phyloP scores from a whole-genome alignment of 2,329 filamentous ascomycete genomes.

The Blastomyces parvus region DNA sequence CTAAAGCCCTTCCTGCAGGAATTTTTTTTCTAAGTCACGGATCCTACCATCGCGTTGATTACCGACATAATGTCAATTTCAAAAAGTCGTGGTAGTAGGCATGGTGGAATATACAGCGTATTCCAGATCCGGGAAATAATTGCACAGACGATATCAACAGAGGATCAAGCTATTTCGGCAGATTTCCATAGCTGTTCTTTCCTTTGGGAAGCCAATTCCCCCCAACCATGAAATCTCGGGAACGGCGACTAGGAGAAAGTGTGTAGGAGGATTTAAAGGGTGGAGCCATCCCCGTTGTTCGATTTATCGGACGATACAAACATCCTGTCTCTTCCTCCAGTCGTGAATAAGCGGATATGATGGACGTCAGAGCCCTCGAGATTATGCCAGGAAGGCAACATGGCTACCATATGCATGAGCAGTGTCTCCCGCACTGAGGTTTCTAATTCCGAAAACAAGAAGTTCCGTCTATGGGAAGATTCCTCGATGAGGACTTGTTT shows the following conservation, averaged over 20 bases:
- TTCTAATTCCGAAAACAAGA: background rate
- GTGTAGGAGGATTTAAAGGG: background rate
- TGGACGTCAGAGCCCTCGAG: background rate
- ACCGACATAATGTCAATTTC: background rate
- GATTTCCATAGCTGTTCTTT: background rate
- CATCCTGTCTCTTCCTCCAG: background rate
- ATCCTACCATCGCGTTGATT: background rate
- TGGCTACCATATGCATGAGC: background rate
- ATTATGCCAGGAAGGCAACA: background rate
- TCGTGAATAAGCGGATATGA: background rate
- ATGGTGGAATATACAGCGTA: background rate
- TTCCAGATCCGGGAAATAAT: background rate
- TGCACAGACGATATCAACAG: background rate
- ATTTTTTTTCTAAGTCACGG: background rate
- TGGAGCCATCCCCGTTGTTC: background rate
- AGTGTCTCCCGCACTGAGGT: background rate
- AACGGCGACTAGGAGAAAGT: background rate
- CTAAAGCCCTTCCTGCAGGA: background rate
- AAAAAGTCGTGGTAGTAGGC: background rate
- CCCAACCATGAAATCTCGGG: background rate
- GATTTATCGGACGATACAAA: background rate
- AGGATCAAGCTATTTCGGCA: background rate
- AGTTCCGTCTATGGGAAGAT: too few species aligned
- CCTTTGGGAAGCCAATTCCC: background rate
- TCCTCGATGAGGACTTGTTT: too few species aligned